Evolutionary conservation across 2,329 filamentous ascomycete species (phyloP).

Genomic region (Onygenales sp.): DNA sequence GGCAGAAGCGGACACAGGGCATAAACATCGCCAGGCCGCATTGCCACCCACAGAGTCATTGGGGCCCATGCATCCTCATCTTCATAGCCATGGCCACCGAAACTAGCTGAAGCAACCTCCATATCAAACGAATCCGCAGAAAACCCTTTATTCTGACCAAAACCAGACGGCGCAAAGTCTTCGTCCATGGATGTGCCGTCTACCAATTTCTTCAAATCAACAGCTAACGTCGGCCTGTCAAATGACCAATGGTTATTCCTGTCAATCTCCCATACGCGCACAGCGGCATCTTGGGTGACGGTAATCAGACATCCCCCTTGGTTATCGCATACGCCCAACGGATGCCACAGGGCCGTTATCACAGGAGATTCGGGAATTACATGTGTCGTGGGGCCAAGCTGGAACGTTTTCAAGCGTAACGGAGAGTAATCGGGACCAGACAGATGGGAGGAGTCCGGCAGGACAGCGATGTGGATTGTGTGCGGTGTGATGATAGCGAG

Average conservation of each 20-base stretch:
- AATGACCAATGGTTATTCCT: constrained; percentile 79
- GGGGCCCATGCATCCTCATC: constrained; percentile 69
- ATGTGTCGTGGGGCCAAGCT: constrained; percentile 85
- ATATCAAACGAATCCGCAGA: constrained; percentile 87
- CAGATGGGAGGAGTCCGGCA: constrained; percentile 72
- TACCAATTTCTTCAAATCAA: constrained; percentile 81
- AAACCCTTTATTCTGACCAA: constrained; percentile 68
- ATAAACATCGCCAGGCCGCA: constrained; percentile 87
- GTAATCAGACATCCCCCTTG: constrained; percentile 76
- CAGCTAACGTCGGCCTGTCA: constrained; percentile 68
- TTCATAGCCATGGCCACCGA: constrained; percentile 59
- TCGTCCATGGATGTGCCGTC: constrained; percentile 75
- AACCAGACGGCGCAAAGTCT: constrained; percentile 68
- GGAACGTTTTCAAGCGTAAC: constrained; percentile 76
- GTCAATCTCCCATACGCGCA: constrained; percentile 84
- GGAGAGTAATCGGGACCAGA: constrained; percentile 57
- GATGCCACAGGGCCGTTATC: constrained; percentile 82
- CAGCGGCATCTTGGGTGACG: constrained; percentile 75
- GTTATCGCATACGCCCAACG: constrained; percentile 57
- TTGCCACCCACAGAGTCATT: constrained; percentile 96
- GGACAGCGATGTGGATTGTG: constrained; percentile 76
- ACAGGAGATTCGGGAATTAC: constrained; percentile 77
- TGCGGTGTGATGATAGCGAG: constrained; percentile 80
- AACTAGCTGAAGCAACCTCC: constrained; percentile 83
- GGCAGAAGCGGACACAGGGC: constrained; percentile 85